Evolutionary conservation across 2,329 filamentous ascomycete genomes (phyloP).

Genomic region (Teratosphaeria destructans): DNA sequence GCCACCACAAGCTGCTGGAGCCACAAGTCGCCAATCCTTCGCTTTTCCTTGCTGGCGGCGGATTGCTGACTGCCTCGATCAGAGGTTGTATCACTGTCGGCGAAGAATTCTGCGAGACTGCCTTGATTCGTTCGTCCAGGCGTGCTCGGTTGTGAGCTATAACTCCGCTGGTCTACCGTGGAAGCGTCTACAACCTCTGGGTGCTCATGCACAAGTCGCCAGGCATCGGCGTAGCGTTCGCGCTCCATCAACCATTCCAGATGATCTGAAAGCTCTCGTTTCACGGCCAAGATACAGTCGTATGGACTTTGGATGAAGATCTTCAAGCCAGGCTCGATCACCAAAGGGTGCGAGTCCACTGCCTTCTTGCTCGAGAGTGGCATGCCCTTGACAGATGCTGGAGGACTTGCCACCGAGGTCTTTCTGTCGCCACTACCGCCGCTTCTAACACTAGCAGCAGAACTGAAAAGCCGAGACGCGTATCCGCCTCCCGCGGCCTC

Average conservation of each 20-base stretch:
- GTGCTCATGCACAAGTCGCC: slow-evolving; percentile 80
- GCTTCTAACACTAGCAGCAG: slow-evolving; percentile 61
- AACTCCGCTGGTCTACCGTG: neutral
- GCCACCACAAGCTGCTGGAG: slow-evolving; percentile 70
- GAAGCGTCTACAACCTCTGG: slow-evolving; percentile 52
- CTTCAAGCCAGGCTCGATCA: slow-evolving; percentile 52
- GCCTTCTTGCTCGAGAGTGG: slow-evolving; percentile 14
- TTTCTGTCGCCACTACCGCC: slow-evolving; percentile 25
- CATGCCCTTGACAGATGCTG: slow-evolving; percentile 19
- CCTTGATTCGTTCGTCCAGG: slow-evolving; percentile 30
- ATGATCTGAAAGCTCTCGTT: slow-evolving; percentile 76
- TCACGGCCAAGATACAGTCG: slow-evolving; percentile 87
- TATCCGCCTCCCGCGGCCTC: slow-evolving; percentile 68
- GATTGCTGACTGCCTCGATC: slow-evolving; percentile 46
- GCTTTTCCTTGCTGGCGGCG: slow-evolving; percentile 73
- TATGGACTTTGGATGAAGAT: slow-evolving; percentile 95
- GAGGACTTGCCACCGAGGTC: slow-evolving; percentile 16
- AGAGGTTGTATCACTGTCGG: slow-evolving; percentile 49
- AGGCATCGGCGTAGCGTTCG: slow-evolving; percentile 71
- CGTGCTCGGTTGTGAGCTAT: slow-evolving; percentile 30
- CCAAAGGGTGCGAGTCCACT: slow-evolving; percentile 36
- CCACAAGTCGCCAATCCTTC: slow-evolving; percentile 86
- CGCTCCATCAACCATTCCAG: slow-evolving; percentile 76
- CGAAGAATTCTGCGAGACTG: slow-evolving; percentile 37
- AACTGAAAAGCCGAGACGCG: slow-evolving; percentile 77